A percentile compares a stretch with the other conserved stretches of the same genome.
These are phyloP conservation scores for Candida germanica DNA, from an alignment of 805 yeast genomes.

Conservation along the genomic window DNA sequence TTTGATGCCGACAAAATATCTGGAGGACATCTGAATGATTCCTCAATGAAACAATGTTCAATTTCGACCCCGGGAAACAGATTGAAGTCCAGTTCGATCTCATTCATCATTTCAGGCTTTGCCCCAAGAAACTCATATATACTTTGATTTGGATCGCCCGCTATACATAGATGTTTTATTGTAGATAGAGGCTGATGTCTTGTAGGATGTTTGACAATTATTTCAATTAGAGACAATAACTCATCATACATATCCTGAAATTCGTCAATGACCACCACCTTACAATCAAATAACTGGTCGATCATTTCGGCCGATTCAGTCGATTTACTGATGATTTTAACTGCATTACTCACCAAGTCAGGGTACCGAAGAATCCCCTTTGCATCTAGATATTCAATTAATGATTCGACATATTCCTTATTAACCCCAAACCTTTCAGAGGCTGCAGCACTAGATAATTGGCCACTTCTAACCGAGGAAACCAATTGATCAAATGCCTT, in stretches of 20 bases:
- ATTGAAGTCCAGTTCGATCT: slow-evolving; percentile 21
- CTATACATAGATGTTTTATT: slow-evolving; percentile 55
- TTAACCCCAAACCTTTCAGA: slow-evolving; percentile 21
- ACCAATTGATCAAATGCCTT: slow-evolving; percentile 23
- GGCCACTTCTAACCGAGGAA: slow-evolving; percentile 20
- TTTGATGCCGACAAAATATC: slow-evolving; percentile 49
- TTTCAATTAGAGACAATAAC: slow-evolving; percentile 42
- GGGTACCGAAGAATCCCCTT: slow-evolving; percentile 35
- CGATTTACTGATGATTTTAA: slow-evolving; percentile 25
- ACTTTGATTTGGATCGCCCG: slow-evolving; percentile 72
- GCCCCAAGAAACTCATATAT: slow-evolving; percentile 67
- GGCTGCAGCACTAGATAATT: slow-evolving; percentile 19
- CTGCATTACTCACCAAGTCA: slow-evolving; percentile 33
- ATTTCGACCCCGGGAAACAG: slow-evolving; percentile 6
- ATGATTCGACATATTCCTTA: slow-evolving; percentile 23
- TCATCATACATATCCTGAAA: slow-evolving; percentile 66
- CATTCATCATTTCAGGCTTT: slow-evolving; percentile 30
- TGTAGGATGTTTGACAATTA: slow-evolving; percentile 35
- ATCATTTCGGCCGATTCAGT: not conserved
- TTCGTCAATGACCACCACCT: slow-evolving; percentile 61
- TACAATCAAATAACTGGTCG: slow-evolving; percentile 21
- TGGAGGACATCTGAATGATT: slow-evolving; percentile 62
- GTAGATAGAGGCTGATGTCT: slow-evolving; percentile 8
- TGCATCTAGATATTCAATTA: slow-evolving; percentile 26
- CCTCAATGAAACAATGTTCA: slow-evolving; percentile 37